Evolutionary conservation across 2,329 filamentous ascomycete genomes (phyloP).

Genomic region (Fusarium fujikuroi): DNA sequence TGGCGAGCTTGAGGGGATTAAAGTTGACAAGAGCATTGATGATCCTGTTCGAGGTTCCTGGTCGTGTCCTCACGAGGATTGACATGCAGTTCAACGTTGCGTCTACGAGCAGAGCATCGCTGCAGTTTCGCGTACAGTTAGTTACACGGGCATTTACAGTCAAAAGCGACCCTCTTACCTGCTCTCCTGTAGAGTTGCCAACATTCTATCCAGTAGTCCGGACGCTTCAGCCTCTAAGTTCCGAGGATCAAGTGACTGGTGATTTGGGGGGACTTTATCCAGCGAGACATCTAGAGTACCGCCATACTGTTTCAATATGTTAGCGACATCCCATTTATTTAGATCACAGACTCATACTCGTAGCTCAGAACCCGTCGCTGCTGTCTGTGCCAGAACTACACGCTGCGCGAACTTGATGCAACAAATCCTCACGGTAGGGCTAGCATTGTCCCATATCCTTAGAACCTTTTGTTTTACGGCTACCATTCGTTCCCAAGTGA

Average conservation of each 20-base stretch:
- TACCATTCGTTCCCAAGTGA: constrained; percentile 88
- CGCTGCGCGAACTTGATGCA: constrained; percentile 98
- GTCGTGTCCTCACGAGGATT: constrained; percentile 82
- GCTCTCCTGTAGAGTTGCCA: constrained; percentile 85
- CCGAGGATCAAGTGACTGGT: constrained; percentile 80
- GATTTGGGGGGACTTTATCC: constrained; percentile 83
- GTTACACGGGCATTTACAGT: neutral
- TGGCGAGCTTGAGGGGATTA: constrained; percentile 86
- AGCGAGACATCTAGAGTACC: constrained; percentile 80
- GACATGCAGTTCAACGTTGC: constrained; percentile 91
- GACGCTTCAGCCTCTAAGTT: constrained; percentile 93
- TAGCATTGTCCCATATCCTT: constrained; percentile 84
- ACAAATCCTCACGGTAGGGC: constrained; percentile 83
- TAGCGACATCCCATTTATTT: constrained; percentile 9
- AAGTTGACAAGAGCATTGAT: constrained; percentile 87
- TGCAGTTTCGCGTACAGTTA: constrained; percentile 51
- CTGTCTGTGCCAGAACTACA: constrained; percentile 90
- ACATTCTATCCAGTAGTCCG: constrained; percentile 87
- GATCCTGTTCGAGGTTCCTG: constrained; percentile 85
- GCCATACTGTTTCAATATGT: constrained; percentile 51
- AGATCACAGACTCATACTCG: constrained; percentile 65
- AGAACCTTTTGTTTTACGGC: constrained; percentile 91
- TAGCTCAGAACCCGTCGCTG: constrained; percentile 82
- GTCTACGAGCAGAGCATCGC: constrained; percentile 88
- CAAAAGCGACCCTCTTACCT: constrained; percentile 65